Percentiles rank a stretch among this genome's conserved stretches.
Evolutionary conservation across 148 eudicot genomes (phyloP).

Genomic region (Agrostemma githago): DNA sequence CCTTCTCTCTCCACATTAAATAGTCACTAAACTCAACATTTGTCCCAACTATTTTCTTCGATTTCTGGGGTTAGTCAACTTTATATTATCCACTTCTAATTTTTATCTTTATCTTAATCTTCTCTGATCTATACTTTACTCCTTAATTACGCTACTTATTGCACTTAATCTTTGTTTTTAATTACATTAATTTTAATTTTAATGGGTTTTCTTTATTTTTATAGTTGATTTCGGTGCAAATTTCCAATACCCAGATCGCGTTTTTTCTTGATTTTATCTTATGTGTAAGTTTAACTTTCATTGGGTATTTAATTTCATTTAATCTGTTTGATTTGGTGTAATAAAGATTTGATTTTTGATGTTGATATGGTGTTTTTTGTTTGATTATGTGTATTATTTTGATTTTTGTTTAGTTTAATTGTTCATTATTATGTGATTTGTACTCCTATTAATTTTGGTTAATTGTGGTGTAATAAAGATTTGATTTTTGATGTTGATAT

Average conservation of each 20-base stretch:
- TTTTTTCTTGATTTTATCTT: background rate
- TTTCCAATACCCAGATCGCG: conserved; percentile 1
- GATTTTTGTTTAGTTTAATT: too few relatives aligned
- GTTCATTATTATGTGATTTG: background rate
- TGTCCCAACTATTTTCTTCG: background rate
- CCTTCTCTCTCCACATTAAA: background rate
- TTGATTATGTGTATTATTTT: background rate
- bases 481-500: background rate
- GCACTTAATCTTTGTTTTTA: background rate
- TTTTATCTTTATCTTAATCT: background rate
- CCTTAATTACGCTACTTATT: background rate
- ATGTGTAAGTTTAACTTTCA: background rate
- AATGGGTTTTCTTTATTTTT: background rate
- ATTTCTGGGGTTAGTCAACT: conserved; percentile 8
- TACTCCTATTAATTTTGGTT: background rate
- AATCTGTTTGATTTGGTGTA: background rate
- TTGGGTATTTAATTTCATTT: background rate
- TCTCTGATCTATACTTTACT: background rate
- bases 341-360: background rate
- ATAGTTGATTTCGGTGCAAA: background rate
- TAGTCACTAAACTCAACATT: conserved; percentile 3
- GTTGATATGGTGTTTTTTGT: background rate
- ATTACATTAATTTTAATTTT: background rate
- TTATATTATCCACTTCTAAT: background rate
- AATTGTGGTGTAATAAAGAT: background rate